Conservation (phyloP, 108 stramenopile species). For the Pseudonitzschia delicatissima region DNA sequence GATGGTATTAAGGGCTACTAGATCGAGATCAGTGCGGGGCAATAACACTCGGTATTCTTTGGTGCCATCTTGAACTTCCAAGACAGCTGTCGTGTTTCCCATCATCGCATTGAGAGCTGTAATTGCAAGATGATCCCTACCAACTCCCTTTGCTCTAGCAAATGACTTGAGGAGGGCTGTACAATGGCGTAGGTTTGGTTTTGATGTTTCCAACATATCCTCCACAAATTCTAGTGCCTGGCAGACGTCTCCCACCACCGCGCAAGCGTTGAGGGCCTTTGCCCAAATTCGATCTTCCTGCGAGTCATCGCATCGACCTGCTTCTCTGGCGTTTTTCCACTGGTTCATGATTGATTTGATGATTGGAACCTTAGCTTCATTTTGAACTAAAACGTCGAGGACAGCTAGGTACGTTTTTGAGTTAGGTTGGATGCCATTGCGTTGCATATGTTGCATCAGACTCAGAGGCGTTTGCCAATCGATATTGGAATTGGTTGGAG, state of each 20-base stretch:
- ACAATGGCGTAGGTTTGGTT: constrained; percentile 25
- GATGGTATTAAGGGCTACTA: constrained; percentile 44
- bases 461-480: constrained; percentile 56
- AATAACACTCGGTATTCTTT: not conserved
- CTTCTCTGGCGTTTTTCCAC: constrained; percentile 7
- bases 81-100: not conserved
- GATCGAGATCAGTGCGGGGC: constrained; percentile 25
- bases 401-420: constrained; percentile 45
- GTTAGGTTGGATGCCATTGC: constrained; percentile 42
- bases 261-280: constrained; percentile 39
- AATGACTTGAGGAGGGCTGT: constrained; percentile 31
- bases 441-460: constrained; percentile 46
- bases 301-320: not conserved
- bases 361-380: constrained; percentile 37
- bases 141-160: constrained; percentile 19
- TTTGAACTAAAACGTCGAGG: constrained; percentile 41
- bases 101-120: constrained; percentile 27
- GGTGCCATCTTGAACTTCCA: not conserved
- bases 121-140: constrained; percentile 22
- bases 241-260: constrained; percentile 30
- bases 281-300: constrained; percentile 28
- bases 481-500: not conserved
- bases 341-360: constrained; percentile 49
- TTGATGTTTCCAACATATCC: constrained; percentile 25
- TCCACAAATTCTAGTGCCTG: constrained; percentile 25